Evolutionary conservation across 2,329 filamentous ascomycete genomes (phyloP).

Genomic region (Hymenoscyphus fraxineus): DNA sequence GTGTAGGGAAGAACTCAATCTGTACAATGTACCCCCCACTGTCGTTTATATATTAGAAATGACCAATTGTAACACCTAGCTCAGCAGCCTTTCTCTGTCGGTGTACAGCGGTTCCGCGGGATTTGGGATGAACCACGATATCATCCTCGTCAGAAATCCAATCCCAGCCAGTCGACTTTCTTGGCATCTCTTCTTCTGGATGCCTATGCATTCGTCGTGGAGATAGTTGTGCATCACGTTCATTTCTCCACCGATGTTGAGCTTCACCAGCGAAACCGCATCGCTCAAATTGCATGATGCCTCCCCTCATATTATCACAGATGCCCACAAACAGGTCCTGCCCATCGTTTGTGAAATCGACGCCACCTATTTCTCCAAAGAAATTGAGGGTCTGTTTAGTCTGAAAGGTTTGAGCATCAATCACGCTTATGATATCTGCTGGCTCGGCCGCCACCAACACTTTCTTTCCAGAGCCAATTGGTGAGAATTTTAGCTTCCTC

Average conservation of each 20-base stretch:
- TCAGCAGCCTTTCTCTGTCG: conserved; percentile 20
- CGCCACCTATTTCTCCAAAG: conserved; percentile 71
- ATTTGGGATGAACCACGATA: conserved; percentile 16
- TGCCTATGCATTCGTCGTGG: conserved; percentile 4
- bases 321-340: conserved; percentile 66
- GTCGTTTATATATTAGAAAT: conserved; percentile 19
- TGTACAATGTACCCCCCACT: conserved; percentile 15
- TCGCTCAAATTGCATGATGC: conserved; percentile 40
- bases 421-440: conserved; percentile 68
- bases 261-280: conserved; percentile 28
- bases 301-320: conserved; percentile 62
- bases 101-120: conserved; percentile 17
- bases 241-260: conserved; percentile 18
- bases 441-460: conserved; percentile 72
- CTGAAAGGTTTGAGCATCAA: conserved; percentile 62
- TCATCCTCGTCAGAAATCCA: conserved; percentile 22
- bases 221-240: conserved; percentile 10
- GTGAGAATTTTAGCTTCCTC: conserved; percentile 68
- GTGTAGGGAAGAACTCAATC: conserved; percentile 9
- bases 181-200: not conserved
- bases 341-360: conserved; percentile 64
- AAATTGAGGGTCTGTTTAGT: conserved; percentile 69
- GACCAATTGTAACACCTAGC: conserved; percentile 19
- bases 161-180: conserved; percentile 15
- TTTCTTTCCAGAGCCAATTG: conserved; percentile 61